These are phyloP conservation scores for Mycena galericulata DNA, from an alignment of 768 basidiomycete species.

Conservation along the genomic window DNA sequence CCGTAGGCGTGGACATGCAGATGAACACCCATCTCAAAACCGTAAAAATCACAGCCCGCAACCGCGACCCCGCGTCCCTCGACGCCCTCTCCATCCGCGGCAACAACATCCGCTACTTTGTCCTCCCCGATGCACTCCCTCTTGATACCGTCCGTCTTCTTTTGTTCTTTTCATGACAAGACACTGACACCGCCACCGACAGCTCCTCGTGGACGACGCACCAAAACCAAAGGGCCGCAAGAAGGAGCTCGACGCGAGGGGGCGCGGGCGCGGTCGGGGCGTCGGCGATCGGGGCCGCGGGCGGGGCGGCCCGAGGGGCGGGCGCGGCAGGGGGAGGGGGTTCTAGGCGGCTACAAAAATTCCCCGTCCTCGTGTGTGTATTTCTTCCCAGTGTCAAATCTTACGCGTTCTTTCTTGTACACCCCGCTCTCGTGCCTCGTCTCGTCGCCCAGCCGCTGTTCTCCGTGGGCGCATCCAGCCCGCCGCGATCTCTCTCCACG, in stretches of 20 bases:
- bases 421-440: too few relatives aligned
- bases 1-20: slow-evolving; percentile 95
- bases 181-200: not conserved
- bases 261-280: slow-evolving; percentile 65
- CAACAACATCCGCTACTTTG: slow-evolving; percentile 96
- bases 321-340: slow-evolving; percentile 59
- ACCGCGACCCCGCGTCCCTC: slow-evolving; percentile 87
- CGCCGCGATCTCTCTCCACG: too few relatives aligned
- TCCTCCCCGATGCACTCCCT: slow-evolving; percentile 97
- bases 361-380: slow-evolving; percentile 4
- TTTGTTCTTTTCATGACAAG: not conserved
- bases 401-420: slow-evolving; percentile 8
- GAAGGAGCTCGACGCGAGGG: slow-evolving; percentile 76
- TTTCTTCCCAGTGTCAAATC: not conserved
- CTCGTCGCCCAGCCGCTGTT: too few relatives aligned
- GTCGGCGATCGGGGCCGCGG: slow-evolving; percentile 62
- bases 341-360: slow-evolving; percentile 11
- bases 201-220: slow-evolving; percentile 93
- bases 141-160: slow-evolving; percentile 74
- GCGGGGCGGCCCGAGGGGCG: slow-evolving; percentile 64
- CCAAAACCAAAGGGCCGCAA: slow-evolving; percentile 95
- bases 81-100: slow-evolving; percentile 95
- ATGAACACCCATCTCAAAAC: slow-evolving; percentile 99
- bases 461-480: too few relatives aligned
- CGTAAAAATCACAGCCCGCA: slow-evolving; percentile 94